phyloP scores from a whole-genome alignment of 306 rosid species.

The Vicia villosa region DNA sequence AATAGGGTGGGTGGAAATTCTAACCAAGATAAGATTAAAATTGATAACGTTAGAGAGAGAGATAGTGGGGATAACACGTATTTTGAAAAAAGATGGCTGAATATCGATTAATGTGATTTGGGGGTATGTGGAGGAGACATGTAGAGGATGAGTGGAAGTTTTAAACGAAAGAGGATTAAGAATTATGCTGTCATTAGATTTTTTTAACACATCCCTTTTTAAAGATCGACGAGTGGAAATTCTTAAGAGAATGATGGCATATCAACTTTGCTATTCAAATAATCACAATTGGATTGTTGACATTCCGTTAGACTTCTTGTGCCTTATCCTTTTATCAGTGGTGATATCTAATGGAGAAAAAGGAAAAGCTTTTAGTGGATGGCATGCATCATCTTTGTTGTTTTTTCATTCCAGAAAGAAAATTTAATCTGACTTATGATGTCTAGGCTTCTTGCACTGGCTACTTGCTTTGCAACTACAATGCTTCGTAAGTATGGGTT shows the following conservation, averaged over 20 bases:
- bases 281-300: constrained; percentile 14
- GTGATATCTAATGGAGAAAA: constrained; percentile 20
- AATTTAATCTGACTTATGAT: constrained; percentile 26
- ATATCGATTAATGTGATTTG: background rate
- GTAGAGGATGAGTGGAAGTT: background rate
- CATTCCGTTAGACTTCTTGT: constrained; percentile 29
- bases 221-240: too few species aligned
- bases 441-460: constrained; percentile 84
- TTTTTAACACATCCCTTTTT: too few species aligned
- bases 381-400: constrained; percentile 4
- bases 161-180: too few species aligned
- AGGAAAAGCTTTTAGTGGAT: constrained; percentile 1
- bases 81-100: background rate
- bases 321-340: constrained; percentile 14
- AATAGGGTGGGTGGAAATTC: background rate
- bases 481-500: constrained; percentile 86
- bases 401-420: background rate
- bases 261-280: constrained; percentile 24
- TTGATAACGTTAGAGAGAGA: background rate
- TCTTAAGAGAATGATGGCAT: background rate
- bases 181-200: background rate
- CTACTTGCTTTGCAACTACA: constrained; percentile 77
- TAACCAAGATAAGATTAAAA: background rate
- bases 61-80: background rate
- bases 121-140: background rate